phyloP scores from a whole-genome alignment of 2,329 filamentous ascomycete species.

The Beauveria caledonica region DNA sequence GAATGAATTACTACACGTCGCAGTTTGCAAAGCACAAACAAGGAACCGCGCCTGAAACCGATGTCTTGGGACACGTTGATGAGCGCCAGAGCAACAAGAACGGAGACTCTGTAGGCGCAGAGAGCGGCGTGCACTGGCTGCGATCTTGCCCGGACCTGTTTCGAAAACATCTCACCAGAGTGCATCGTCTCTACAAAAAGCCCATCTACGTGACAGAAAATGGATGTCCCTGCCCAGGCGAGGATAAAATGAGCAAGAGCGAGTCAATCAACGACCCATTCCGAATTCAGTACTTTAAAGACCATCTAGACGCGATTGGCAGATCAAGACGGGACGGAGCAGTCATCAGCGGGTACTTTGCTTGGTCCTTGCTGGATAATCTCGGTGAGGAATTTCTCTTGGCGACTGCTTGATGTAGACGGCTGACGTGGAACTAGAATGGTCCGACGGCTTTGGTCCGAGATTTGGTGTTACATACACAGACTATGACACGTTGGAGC shows the following conservation, averaged over 20 bases:
- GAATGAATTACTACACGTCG: conserved; percentile 34
- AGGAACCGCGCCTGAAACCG: conserved; percentile 18
- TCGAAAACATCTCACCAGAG: conserved; percentile 22
- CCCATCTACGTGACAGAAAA: conserved; percentile 26
- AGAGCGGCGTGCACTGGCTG: conserved; percentile 27
- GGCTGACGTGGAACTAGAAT: conserved; percentile 16
- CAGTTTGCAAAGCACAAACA: conserved; percentile 25
- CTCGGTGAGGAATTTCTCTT: conserved; percentile 21
- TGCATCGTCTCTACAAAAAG: conserved; percentile 19
- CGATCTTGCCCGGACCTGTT: conserved; percentile 22
- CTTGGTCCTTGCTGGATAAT: conserved; percentile 29
- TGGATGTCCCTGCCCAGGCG: conserved; percentile 27
- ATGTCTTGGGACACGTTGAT: conserved; percentile 27
- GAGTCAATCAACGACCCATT: conserved; percentile 30
- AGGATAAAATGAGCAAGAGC: conserved; percentile 26
- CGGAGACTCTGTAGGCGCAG: conserved; percentile 21
- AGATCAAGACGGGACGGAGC: conserved; percentile 19
- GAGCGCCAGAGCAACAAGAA: conserved; percentile 24
- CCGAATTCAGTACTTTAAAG: conserved; percentile 28
- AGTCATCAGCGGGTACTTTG: conserved; percentile 25
- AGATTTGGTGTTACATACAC: conserved; percentile 31
- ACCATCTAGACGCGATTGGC: conserved; percentile 30
- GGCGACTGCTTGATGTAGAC: background rate
- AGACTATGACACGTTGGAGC: conserved; percentile 28
- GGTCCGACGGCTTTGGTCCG: conserved; percentile 31